Percentiles rank a stretch among this genome's conserved stretches.
Conservation (phyloP, 805 yeast species). For the Candida maesae region DNA sequence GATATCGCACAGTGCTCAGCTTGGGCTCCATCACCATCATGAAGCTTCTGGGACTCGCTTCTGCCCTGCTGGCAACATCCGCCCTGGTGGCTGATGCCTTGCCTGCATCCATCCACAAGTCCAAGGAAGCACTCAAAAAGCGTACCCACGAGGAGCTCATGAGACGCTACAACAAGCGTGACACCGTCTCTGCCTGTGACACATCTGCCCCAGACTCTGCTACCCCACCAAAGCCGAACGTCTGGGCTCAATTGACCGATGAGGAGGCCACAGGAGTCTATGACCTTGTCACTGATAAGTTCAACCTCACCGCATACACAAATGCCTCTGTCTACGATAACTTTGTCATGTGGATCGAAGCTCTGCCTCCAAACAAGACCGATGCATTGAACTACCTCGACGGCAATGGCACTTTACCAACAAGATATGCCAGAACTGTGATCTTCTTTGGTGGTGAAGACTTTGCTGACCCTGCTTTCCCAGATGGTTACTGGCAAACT, state of each 20-base stretch:
- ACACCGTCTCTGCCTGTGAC: constrained; percentile 3
- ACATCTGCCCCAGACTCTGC: constrained; percentile 16
- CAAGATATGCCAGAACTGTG: constrained; percentile 21
- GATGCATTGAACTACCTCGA: constrained; percentile 26
- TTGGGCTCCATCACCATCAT: background rate
- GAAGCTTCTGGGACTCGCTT: constrained; percentile 1
- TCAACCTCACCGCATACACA: constrained; percentile 19
- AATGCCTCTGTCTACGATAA: constrained; percentile 24
- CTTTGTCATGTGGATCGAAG: constrained; percentile 25
- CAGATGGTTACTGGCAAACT: constrained; percentile 26
- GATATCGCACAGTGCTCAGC: too few species aligned
- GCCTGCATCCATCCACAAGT: constrained; percentile 10
- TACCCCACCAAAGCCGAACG: constrained; percentile 18
- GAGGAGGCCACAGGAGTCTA: constrained; percentile 20
- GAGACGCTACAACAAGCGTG: constrained; percentile 4
- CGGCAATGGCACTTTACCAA: constrained; percentile 19
- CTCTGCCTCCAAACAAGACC: constrained; percentile 27
- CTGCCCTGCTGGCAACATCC: constrained; percentile 7
- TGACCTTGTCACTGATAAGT: constrained; percentile 12
- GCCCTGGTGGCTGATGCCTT: constrained; percentile 6
- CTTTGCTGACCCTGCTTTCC: constrained; percentile 18
- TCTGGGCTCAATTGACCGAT: constrained; percentile 23
- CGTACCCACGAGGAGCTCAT: constrained; percentile 9
- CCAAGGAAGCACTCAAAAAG: constrained; percentile 8
- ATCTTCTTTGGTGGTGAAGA: constrained; percentile 27